phyloP scores from a whole-genome alignment of 2,329 filamentous ascomycete species.

The Calonectria pteridis region DNA sequence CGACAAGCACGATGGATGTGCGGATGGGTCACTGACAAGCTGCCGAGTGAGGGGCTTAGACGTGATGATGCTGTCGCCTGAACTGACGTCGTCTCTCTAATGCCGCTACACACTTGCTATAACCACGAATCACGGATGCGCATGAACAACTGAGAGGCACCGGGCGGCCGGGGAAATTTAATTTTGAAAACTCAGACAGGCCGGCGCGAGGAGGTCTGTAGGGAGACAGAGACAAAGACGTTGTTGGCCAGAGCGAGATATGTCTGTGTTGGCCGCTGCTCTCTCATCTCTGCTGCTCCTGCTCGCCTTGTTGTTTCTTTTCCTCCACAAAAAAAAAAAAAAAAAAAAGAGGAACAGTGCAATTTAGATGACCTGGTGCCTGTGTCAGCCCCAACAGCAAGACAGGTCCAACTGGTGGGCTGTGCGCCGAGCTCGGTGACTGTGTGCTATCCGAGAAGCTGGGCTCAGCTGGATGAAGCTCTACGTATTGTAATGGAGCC shows the following conservation, averaged over 20 bases:
- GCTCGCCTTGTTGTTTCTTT: not conserved
- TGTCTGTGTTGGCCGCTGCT: not conserved
- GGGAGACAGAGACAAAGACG: slow-evolving; percentile 9
- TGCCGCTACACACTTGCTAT: not conserved
- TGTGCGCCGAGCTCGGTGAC: slow-evolving; percentile 27
- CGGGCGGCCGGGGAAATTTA: not conserved
- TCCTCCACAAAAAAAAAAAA: slow-evolving; percentile 8
- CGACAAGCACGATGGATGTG: not conserved
- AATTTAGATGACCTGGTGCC: slow-evolving; percentile 13
- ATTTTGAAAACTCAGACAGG: not conserved
- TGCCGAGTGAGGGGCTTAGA: slow-evolving; percentile 5
- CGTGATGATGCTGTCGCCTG: not conserved
- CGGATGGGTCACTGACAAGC: not conserved
- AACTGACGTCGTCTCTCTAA: slow-evolving; percentile 2
- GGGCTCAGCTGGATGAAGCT: slow-evolving; percentile 17
- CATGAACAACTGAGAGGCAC: not conserved
- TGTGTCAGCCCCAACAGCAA: slow-evolving; percentile 19
- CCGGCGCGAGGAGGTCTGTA: slow-evolving; percentile 9
- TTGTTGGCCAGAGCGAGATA: not conserved
- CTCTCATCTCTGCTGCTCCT: not conserved
- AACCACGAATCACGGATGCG: not conserved
- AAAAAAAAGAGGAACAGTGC: slow-evolving; percentile 8
- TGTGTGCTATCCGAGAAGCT: slow-evolving; percentile 16
- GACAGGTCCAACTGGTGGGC: slow-evolving; percentile 33
- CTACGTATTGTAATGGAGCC: not conserved